These are phyloP conservation scores for Medicago lupulina DNA, from an alignment of 306 rosid genomes.

Conservation along the genomic window DNA sequence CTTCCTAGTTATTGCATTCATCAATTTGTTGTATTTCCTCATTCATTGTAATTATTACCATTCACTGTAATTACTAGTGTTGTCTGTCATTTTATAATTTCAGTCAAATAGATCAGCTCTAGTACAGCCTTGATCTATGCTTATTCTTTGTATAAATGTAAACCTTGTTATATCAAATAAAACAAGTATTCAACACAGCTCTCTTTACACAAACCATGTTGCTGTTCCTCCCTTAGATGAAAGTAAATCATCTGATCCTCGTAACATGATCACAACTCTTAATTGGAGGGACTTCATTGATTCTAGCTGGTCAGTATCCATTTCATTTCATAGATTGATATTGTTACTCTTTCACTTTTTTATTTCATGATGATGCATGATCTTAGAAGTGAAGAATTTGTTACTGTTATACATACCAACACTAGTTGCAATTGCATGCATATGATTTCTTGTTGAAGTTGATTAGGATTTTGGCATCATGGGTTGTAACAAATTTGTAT, in stretches of 20 bases:
- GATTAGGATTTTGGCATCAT: background rate
- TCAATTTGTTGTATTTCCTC: too few species aligned
- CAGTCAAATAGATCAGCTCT: too few species aligned
- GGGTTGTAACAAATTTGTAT: constrained; percentile 12
- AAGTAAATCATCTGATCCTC: constrained; percentile 61
- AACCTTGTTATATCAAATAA: too few species aligned
- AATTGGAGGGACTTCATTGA: constrained; percentile 73
- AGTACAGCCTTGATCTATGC: too few species aligned
- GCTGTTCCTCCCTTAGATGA: background rate
- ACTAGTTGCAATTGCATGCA: background rate
- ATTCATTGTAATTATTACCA: too few species aligned
- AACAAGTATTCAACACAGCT: too few species aligned
- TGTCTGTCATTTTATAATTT: too few species aligned
- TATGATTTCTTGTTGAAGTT: background rate
- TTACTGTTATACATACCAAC: background rate
- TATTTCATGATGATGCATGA: background rate
- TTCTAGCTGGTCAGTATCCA: constrained; percentile 73
- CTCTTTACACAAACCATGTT: background rate
- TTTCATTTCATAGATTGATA: background rate
- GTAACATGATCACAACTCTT: constrained; percentile 53
- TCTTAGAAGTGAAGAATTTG: background rate
- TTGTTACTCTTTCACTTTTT: background rate
- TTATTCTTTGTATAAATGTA: too few species aligned
- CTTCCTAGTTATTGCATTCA: too few species aligned
- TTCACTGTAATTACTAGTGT: too few species aligned